phyloP scores from a whole-genome alignment of 495 filamentous ascomycete species.

The Penicillium roqueforti region DNA sequence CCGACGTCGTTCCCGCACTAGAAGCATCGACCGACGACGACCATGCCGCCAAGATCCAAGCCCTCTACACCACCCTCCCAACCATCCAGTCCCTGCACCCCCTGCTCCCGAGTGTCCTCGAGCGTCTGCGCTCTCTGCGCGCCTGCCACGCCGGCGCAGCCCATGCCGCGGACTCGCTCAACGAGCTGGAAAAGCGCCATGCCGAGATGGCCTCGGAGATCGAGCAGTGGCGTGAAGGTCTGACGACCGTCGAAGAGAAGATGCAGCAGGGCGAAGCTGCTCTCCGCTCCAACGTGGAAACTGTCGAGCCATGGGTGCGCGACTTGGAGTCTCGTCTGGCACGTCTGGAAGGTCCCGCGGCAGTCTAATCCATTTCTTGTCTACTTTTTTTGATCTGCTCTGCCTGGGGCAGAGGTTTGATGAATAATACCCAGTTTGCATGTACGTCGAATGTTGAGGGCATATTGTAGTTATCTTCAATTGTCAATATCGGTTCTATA shows the following conservation, averaged over 20 bases:
- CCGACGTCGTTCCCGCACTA: conserved; percentile 20
- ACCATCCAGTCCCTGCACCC: conserved; percentile 86
- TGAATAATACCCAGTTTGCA: conserved; percentile 13
- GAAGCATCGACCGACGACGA: conserved; percentile 49
- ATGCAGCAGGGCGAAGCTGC: conserved; percentile 63
- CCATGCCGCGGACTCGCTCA: conserved; percentile 73
- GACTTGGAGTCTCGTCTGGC: conserved; percentile 74
- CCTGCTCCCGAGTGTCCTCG: conserved; percentile 77
- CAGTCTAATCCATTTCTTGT: conserved; percentile 8
- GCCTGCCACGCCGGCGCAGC: conserved; percentile 84
- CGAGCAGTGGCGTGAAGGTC: conserved; percentile 75
- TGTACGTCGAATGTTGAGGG: conserved; percentile 6
- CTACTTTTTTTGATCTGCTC: conserved; percentile 5
- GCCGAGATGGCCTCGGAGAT: conserved; percentile 80
- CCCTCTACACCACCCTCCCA: conserved; percentile 81
- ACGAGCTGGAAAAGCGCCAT: conserved; percentile 72
- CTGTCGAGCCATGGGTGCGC: conserved; percentile 84
- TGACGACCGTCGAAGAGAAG: conserved; percentile 72
- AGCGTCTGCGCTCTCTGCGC: conserved; percentile 77
- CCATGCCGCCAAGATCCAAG: conserved; percentile 80
- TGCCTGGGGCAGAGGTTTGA: not conserved
- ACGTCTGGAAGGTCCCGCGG: conserved; percentile 37
- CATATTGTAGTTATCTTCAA: conserved; percentile 5
- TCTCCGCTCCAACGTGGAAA: conserved; percentile 72
- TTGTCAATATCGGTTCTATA: conserved; percentile 4